Evolutionary conservation across 1,284 basidiomycete genomes (phyloP), one percentile per base, ranked within the genome.

Genomic region (Prillingera fragicola): DNA sequence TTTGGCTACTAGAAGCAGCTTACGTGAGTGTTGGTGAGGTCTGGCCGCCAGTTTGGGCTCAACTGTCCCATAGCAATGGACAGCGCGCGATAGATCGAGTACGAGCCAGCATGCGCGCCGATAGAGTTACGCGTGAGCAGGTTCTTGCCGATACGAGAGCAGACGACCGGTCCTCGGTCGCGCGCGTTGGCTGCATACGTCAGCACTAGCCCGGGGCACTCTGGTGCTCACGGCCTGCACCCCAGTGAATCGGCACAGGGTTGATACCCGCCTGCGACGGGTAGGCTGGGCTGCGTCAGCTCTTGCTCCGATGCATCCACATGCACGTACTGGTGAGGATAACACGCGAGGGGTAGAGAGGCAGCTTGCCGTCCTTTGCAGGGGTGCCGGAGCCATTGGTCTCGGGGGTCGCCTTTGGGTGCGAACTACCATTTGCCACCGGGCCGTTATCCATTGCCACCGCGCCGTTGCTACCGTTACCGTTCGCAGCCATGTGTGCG

Each of bases 121-220:
- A 97, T 80, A 10, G 92, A 86, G 69, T 96, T 97, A 44, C 92
- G 83, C 47, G 83, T 78, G 69, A 91, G 91, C 73, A 96, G 85
- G 38, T 83, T 84, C 23, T 79, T 78, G 0, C 84, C 80, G 32
- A 92, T 83, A 24, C 94, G 83, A 1, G 87, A 90, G 58, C 87
- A 90, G 44, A 97, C 81, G 52, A 97, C 78, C 5, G 92, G 89
- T 1, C 94, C 92, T 19, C 92, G 83, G 17, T 60, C 57, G 17
- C 54, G 45, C 1, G 54, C 57, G 6, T 56, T 61, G 2, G 62
- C 65, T 65, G 31, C n/a, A 2, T 14, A 23, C 22, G 21, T 50
- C 26, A 35, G 42, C 26, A 17, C 31, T n/a, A 33, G 13, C 18
- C 19, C 32, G 1, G 9, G 14, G 3, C 24, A 8, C 13, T 9